Percentiles rank a stretch among this genome's conserved stretches.
phyloP scores from a whole-genome alignment of 345 rosid genomes.

The Linum lewisii region DNA sequence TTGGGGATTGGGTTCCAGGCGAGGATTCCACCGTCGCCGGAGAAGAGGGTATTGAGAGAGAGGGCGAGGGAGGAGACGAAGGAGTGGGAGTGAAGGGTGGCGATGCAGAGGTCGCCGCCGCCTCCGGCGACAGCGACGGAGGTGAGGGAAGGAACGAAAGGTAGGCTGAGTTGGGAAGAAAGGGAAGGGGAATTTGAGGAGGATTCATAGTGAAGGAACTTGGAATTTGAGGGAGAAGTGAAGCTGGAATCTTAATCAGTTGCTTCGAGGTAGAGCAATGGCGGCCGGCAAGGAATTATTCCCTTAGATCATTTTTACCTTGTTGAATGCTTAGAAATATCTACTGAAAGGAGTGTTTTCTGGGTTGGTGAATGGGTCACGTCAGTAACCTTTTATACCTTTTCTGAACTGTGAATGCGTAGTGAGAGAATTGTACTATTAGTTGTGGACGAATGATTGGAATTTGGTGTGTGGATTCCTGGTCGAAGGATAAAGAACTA shows the following conservation, averaged over 20 bases:
- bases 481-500: too few relatives aligned
- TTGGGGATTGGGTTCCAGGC: constrained; percentile 32
- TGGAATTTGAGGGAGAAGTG: too few relatives aligned
- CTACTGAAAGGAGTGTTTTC: too few relatives aligned
- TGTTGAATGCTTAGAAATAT: too few relatives aligned
- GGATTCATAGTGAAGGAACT: constrained; percentile 21
- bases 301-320: too few relatives aligned
- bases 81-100: constrained; percentile 40
- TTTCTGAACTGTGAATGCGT: too few relatives aligned
- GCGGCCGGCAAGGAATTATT: constrained; percentile 24
- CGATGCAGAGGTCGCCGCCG: constrained; percentile 29
- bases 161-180: constrained; percentile 41
- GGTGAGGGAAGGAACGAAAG: constrained; percentile 45
- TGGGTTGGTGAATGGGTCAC: too few relatives aligned
- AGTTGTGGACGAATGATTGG: too few relatives aligned
- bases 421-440: too few relatives aligned
- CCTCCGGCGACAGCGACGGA: constrained; percentile 9
- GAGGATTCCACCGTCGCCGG: constrained; percentile 41
- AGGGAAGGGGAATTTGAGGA: constrained; percentile 32
- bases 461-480: too few relatives aligned
- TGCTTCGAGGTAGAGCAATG: constrained; percentile 10
- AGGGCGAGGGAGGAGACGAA: constrained; percentile 47
- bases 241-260: constrained; percentile 10
- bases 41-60: constrained; percentile 31
- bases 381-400: too few relatives aligned